phyloP scores from a whole-genome alignment of 257 asterid species.

The Fraxinus excelsior region DNA sequence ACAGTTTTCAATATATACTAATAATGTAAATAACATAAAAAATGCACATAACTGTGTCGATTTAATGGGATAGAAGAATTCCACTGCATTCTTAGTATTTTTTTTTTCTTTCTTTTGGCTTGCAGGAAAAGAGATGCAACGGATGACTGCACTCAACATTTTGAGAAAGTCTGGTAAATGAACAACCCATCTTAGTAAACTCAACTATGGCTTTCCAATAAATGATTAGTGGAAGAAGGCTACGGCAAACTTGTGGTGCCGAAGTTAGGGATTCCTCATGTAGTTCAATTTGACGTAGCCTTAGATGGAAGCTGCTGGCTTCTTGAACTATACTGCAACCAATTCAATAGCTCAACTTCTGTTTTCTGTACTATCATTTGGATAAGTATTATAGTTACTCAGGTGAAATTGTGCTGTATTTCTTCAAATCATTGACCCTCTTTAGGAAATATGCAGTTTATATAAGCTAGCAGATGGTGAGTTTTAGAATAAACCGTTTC shows the following conservation, averaged over 20 bases:
- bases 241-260: not conserved
- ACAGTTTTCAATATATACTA: not conserved
- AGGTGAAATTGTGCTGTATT: slow-evolving; percentile 18
- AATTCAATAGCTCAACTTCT: slow-evolving; percentile 17
- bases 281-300: slow-evolving; percentile 8
- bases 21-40: not conserved
- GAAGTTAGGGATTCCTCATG: slow-evolving; percentile 7
- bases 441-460: slow-evolving; percentile 37
- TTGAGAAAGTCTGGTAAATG: slow-evolving; percentile 49
- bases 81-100: not conserved
- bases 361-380: slow-evolving; percentile 17
- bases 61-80: not conserved
- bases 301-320: slow-evolving; percentile 22
- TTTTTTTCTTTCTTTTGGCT: slow-evolving; percentile 5
- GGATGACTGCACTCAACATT: slow-evolving; percentile 61
- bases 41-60: not conserved
- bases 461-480: slow-evolving; percentile 29
- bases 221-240: slow-evolving; percentile 30
- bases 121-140: slow-evolving; percentile 76
- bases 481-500: slow-evolving; percentile 24
- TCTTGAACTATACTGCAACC: slow-evolving; percentile 16
- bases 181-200: slow-evolving; percentile 32
- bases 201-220: slow-evolving; percentile 41
- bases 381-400: slow-evolving; percentile 28
- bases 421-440: slow-evolving; percentile 22